Evolutionary conservation across 192 early-diverging fungal genomes (phyloP).

Genomic region (Coemansia biformis): DNA sequence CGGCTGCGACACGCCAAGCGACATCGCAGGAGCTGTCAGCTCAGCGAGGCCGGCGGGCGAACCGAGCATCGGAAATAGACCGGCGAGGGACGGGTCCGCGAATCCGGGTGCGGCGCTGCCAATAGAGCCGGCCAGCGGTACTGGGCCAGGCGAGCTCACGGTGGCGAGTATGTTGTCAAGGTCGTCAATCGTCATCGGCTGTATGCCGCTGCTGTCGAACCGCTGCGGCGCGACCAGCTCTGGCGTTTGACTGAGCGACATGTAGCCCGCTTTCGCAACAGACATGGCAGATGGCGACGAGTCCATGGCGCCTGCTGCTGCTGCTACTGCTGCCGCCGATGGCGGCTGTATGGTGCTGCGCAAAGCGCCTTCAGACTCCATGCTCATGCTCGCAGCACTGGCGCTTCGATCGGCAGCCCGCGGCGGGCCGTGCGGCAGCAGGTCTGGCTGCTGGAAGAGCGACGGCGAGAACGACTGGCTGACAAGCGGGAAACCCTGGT

Average conservation of each 20-base stretch:
- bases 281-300: no score
- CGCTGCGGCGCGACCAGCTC: conserved; percentile 6
- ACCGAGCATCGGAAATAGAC: conserved; percentile 4
- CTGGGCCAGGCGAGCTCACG: conserved; percentile 1
- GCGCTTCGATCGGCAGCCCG: not conserved
- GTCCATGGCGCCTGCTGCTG: no score
- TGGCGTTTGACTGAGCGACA: conserved; percentile 27
- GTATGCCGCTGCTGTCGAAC: not conserved
- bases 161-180: conserved; percentile 19
- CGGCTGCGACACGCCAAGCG: not conserved
- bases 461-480: conserved; percentile 4
- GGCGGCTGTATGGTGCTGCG: no score
- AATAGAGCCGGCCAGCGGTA: no score
- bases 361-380: not conserved
- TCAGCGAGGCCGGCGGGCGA: not conserved
- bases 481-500: not conserved
- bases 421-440: not conserved
- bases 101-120: not conserved
- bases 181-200: conserved; percentile 12
- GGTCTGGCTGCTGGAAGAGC: not conserved
- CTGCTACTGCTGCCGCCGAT: no score
- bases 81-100: not conserved
- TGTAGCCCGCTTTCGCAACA: no score
- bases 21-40: no score
- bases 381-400: conserved; percentile 3